Evolutionary conservation across 2,329 filamentous ascomycete genomes (phyloP), one percentile per base, ranked within the genome.

Genomic region (Polychaeton citri): DNA sequence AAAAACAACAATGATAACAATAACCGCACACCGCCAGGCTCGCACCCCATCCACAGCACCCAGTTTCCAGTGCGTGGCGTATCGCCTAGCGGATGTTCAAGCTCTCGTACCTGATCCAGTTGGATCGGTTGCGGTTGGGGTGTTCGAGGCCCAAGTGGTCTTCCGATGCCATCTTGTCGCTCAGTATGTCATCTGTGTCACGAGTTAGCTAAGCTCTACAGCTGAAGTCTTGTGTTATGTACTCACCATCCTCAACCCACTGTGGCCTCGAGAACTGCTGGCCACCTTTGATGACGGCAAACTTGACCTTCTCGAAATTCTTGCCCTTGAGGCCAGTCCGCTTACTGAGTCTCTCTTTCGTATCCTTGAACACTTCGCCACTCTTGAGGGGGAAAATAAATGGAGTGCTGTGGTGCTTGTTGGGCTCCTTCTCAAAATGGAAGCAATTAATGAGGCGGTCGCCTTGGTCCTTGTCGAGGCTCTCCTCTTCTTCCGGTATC

Each of bases 261-360:
- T 76, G 72, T 18, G 86, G 81, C 53, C 81, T 85, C 26, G 81
- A 76, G 60, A 83, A 92, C 35, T 75, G 70, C 21, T 48, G 62
- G 48, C 55, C 81, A 13, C 52, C 50, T 69, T 57, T 77, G 21
- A 95, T 72, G 20, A 93, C 62, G 5, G 86, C 82, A 65, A 98
- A 95, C 61, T 92, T 95, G 60, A 98, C 90, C 69, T 96, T 96
- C 60, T 98, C 88, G 48, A 98, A 87, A 46, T 85, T 85, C 68
- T 98, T 98, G 59, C 90, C 92, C 62, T 95, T 95, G 63, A 98
- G 79, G 18, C 87, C 87, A 1, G 84, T 94, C 40, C 88, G 73
- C 59, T 87, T 88, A 48, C 90, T 87, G 3, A 98, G 67, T n/a
- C 90, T 77, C 62, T 93, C 85, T 65, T 88, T 95, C 30, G 87